A percentile compares a stretch with the other conserved stretches of the same genome.
Evolutionary conservation across 139 green algal genomes (phyloP).

Genomic region (Chlorella sp.): DNA sequence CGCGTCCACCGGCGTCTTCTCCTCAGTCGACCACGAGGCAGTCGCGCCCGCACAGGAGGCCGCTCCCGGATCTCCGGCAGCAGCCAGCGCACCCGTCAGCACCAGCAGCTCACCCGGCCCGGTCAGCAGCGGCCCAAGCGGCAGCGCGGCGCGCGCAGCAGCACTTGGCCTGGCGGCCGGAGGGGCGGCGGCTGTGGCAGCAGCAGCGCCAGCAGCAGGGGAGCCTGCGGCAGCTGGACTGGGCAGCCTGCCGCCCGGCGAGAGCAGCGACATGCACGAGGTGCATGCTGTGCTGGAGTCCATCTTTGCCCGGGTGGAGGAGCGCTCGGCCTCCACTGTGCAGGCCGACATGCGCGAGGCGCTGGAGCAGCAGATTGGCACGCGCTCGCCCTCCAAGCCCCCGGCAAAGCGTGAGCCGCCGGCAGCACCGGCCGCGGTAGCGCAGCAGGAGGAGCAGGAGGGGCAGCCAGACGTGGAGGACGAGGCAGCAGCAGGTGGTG

Average conservation of each 20-base stretch:
- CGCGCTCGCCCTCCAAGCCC: too few species aligned
- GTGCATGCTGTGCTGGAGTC: constrained; percentile 2
- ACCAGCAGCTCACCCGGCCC: too few species aligned
- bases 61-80: neutral
- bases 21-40: neutral
- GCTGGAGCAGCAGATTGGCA: constrained; percentile 24
- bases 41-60: neutral
- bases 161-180: too few species aligned
- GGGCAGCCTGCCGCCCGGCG: neutral
- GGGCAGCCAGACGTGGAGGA: too few species aligned
- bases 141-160: too few species aligned
- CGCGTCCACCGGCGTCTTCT: neutral
- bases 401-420: too few species aligned
- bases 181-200: neutral
- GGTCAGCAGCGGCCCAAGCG: too few species aligned
- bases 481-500: too few species aligned
- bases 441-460: too few species aligned
- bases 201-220: neutral
- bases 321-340: neutral
- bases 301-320: constrained; percentile 12
- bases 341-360: constrained; percentile 11
- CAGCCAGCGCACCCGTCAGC: too few species aligned
- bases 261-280: neutral
- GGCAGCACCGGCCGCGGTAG: too few species aligned
- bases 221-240: neutral